Evolutionary conservation across 2,329 filamentous ascomycete species (phyloP), one percentile per base, ranked within the genome.

Genomic region (Botrytis pseudocinerea): DNA sequence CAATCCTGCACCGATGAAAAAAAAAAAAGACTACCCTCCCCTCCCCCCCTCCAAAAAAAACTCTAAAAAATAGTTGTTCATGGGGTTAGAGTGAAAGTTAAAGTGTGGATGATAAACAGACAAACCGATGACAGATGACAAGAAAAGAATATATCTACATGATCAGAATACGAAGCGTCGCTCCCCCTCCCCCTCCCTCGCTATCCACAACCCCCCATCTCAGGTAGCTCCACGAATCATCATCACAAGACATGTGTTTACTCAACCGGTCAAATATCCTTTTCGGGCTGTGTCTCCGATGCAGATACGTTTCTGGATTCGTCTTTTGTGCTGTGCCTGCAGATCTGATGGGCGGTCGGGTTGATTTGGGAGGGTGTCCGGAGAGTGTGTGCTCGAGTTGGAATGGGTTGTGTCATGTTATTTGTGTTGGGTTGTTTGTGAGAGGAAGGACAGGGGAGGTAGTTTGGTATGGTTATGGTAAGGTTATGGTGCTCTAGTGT

Each of bases 141-240:
- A 51, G 10, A 16, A 42, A 22, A n/a, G 40, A 16, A 35, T 7
- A 35, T 35, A 35, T 7, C 4, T 35, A 35, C 9, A 25, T 68
- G 65, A 42, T 68, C 38, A 10, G 38, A 57, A 69, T 69, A 69
- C 65, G 65, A 69, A 57, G 48, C 14, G n/a, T 42, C 35, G 35
- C 35, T 38, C 35, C 40, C 40, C 42, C 40, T 35, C 60, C 60
- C 22, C 35, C 60, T n/a, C 48, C 25, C 38, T 0, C 6, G 51
- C 2, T 20, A 46, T 66, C 63, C 44, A 51, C 18, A 28, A n/a
- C n/a, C 40, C 18, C 44, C 40, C 61, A 63, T 63, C 35, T 5
- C 35, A 38, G 40, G 25, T 6, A 1, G 20, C 57, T 18, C 6
- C 20, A 28, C 64, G 64, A 68, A 68, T 68, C 9, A 68, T 4